Conservation (phyloP, 257 asterid species). For the Lycium ferocissimum region DNA sequence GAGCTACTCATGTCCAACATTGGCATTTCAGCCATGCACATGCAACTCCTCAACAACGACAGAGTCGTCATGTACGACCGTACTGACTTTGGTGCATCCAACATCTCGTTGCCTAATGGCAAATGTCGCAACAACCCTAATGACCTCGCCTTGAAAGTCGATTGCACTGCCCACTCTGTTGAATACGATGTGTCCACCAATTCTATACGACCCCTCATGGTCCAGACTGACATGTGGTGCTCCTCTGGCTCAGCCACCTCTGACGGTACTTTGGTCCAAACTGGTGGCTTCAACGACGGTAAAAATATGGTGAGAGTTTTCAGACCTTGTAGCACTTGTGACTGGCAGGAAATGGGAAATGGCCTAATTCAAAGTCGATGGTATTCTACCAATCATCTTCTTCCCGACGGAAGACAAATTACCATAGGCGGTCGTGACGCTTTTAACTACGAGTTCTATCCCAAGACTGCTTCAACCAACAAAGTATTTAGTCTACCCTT, state of each 20-base stretch:
- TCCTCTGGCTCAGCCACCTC: slow-evolving; percentile 53
- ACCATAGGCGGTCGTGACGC: slow-evolving; percentile 37
- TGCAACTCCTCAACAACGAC: slow-evolving; percentile 63
- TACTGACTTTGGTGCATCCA: slow-evolving; percentile 58
- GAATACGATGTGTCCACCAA: slow-evolving; percentile 52
- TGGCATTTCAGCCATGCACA: slow-evolving; percentile 65
- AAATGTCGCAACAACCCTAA: slow-evolving; percentile 46
- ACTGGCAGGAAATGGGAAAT: slow-evolving; percentile 34
- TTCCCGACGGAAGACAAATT: slow-evolving; percentile 40
- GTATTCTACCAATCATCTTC: slow-evolving; percentile 41
- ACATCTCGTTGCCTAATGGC: slow-evolving; percentile 47
- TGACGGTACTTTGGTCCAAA: slow-evolving; percentile 49
- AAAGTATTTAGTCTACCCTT: slow-evolving; percentile 26
- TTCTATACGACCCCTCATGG: slow-evolving; percentile 50
- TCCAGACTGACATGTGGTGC: slow-evolving; percentile 60
- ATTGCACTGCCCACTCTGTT: slow-evolving; percentile 67
- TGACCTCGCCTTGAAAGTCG: slow-evolving; percentile 32
- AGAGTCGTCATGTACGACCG: slow-evolving; percentile 55
- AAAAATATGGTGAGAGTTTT: not conserved
- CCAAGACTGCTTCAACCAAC: slow-evolving; percentile 21
- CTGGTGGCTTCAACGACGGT: slow-evolving; percentile 57
- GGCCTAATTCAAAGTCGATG: slow-evolving; percentile 37
- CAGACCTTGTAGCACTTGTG: slow-evolving; percentile 33
- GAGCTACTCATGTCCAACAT: slow-evolving; percentile 41
- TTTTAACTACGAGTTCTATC: slow-evolving; percentile 39